Evolutionary conservation across 2,329 filamentous ascomycete genomes (phyloP).

Genomic region (Sphaerulina musiva): DNA sequence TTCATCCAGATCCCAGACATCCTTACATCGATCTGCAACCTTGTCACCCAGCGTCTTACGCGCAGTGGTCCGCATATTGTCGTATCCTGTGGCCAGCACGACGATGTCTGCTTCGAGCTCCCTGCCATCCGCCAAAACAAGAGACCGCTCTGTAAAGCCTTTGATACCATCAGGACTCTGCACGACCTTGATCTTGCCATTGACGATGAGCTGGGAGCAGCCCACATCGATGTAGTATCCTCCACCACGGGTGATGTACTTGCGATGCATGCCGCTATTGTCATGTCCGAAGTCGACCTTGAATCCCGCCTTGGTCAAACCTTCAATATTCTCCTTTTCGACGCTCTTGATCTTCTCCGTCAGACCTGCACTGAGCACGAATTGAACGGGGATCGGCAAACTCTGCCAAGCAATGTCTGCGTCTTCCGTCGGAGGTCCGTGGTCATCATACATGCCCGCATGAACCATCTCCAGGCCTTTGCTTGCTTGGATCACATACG

Average conservation of each 20-base stretch:
- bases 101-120: constrained; percentile 57
- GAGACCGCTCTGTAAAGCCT: constrained; percentile 43
- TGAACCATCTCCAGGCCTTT: constrained; percentile 46
- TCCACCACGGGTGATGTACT: constrained; percentile 60
- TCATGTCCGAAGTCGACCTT: constrained; percentile 53
- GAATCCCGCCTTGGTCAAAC: constrained; percentile 54
- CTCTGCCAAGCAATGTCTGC: constrained; percentile 57
- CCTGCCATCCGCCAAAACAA: constrained; percentile 46
- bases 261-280: constrained; percentile 52
- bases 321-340: constrained; percentile 25
- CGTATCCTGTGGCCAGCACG: constrained; percentile 51
- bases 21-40: constrained; percentile 52
- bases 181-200: constrained; percentile 59
- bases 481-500: constrained; percentile 55
- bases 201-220: constrained; percentile 53
- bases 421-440: constrained; percentile 57
- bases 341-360: constrained; percentile 34
- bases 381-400: constrained; percentile 54
- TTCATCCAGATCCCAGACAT: constrained; percentile 40
- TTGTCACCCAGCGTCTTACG: constrained; percentile 56
- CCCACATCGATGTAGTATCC: constrained; percentile 68
- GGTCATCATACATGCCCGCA: constrained; percentile 45
- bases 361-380: constrained; percentile 49
- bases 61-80: constrained; percentile 61
- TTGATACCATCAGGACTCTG: constrained; percentile 45